phyloP scores from a whole-genome alignment of 139 green algal species.

The Closterium sp. region DNA sequence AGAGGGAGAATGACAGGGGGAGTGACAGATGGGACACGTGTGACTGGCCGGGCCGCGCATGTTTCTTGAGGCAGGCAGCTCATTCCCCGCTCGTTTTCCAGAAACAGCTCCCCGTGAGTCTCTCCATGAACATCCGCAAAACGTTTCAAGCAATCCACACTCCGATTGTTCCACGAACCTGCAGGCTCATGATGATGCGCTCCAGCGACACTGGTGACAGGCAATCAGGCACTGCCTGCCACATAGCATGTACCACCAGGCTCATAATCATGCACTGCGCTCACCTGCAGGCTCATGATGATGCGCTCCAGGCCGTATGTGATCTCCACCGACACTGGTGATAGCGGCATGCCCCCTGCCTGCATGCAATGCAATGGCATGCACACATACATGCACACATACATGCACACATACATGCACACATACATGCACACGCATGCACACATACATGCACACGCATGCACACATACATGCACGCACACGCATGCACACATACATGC shows the following conservation, averaged over 20 bases:
- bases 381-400: neutral
- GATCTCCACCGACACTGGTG: conserved; percentile 85
- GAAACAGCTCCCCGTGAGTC: neutral
- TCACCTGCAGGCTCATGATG: conserved; percentile 87
- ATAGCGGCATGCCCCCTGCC: conserved; percentile 33
- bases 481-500: neutral
- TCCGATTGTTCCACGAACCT: conserved; percentile 52
- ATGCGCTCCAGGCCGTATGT: conserved; percentile 99
- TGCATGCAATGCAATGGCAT: neutral
- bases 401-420: neutral
- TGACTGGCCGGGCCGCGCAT: neutral
- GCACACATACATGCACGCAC: neutral
- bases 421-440: neutral
- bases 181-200: conserved; percentile 95
- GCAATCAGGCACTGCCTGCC: no score
- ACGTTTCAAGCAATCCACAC: no score
- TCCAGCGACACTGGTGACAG: conserved; percentile 70
- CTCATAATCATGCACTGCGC: neutral
- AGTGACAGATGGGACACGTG: no score
- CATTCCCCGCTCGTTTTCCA: neutral
- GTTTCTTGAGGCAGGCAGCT: neutral
- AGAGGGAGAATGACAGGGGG: neutral
- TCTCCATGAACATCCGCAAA: neutral
- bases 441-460: neutral
- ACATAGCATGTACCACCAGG: no score